Conservation (phyloP, 352 stramenopile genomes). For the Globisporangium recalcitrans region DNA sequence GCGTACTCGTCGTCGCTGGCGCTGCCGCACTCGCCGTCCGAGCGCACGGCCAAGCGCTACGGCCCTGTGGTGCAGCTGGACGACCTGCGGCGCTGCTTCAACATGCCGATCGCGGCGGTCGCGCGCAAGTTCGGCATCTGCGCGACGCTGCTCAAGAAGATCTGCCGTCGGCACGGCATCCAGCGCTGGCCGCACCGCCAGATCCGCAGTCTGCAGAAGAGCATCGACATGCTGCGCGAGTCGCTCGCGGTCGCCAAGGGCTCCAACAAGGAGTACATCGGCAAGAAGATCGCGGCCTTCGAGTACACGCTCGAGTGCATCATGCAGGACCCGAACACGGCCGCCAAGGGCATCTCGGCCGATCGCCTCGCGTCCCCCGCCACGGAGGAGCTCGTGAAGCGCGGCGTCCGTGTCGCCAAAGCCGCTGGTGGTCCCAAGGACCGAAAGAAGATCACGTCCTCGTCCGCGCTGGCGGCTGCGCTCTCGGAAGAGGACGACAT, state of each 20-base stretch:
- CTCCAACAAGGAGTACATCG: slow-evolving; percentile 74
- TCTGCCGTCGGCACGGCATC: slow-evolving; percentile 76
- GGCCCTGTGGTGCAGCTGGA: slow-evolving; percentile 67
- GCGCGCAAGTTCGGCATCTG: slow-evolving; percentile 83
- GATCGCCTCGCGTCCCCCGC: slow-evolving; percentile 52
- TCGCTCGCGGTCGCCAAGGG: slow-evolving; percentile 66
- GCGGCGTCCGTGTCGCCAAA: slow-evolving; percentile 26
- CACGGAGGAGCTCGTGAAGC: slow-evolving; percentile 57
- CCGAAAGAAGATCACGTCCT: slow-evolving; percentile 32
- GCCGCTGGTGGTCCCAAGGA: not conserved
- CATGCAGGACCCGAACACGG: slow-evolving; percentile 75
- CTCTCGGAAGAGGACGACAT: slow-evolving; percentile 33
- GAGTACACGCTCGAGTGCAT: slow-evolving; percentile 81
- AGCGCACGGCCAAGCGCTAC: slow-evolving; percentile 50
- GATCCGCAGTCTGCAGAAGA: slow-evolving; percentile 80
- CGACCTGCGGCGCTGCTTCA: slow-evolving; percentile 74
- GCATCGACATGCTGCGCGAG: slow-evolving; percentile 76
- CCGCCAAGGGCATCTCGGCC: slow-evolving; percentile 64
- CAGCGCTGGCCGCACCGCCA: slow-evolving; percentile 81
- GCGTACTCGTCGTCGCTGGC: slow-evolving; percentile 19
- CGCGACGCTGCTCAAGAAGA: slow-evolving; percentile 83
- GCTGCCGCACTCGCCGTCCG: slow-evolving; percentile 26
- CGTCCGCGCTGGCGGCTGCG: slow-evolving; percentile 20
- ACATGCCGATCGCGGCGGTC: slow-evolving; percentile 79
- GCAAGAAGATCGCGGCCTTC: slow-evolving; percentile 78